Base-by-base conservation (phyloP, 2,329 filamentous ascomycete genomes). In the Cladosporium sp. region DNA sequence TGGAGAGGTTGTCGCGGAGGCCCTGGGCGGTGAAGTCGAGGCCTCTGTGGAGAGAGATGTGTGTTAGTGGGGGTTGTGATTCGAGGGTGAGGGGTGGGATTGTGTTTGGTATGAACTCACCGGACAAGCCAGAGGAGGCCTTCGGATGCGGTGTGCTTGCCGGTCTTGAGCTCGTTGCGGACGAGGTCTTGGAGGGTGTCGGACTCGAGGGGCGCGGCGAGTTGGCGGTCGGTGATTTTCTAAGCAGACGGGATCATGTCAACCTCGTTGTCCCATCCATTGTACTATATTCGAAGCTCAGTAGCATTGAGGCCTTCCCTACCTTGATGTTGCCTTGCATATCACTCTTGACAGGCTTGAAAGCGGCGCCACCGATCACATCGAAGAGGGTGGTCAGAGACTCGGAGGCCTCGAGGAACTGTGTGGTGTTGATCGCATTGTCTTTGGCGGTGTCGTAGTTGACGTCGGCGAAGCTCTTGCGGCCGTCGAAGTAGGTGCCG, bases 351-450 rank as follows among this genome's bases (percentile, higher is more conserved):
- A 98, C 94, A 30, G 92, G 91, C 64, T 85, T 88, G 82, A 99
- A 98, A 70, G 93, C 93, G 38, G 90, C 87, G 54, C 83, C 85
- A 62, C 86, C 86, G 32, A 89, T 80, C 49, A 88, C 80, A 77
- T 89, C 87, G 76, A 98, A 98, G 69, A 99, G 87, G 69, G 88
- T 91, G 63, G 90, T 91, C 78, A 98, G 82, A 65, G 91, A 89
- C 85, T 97, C 93, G 63, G 92, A 87, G 66, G 95, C 95, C 71
- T 96, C 91, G 70, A 98, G 90, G 81, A 98, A 99, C 78, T 96
- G 88, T 66, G 86, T 87, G 57, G 95, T 98, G 64, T 87, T 82
- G 75, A 98, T 88, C 15, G 38, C 47, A 82, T 92, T 90, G 80
- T 88, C 89, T 72, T 91, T 90, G 72, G 85, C 84, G 68, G 85